Base-by-base conservation (phyloP, 169 alveolate genomes). In the Plasmodium inui region DNA sequence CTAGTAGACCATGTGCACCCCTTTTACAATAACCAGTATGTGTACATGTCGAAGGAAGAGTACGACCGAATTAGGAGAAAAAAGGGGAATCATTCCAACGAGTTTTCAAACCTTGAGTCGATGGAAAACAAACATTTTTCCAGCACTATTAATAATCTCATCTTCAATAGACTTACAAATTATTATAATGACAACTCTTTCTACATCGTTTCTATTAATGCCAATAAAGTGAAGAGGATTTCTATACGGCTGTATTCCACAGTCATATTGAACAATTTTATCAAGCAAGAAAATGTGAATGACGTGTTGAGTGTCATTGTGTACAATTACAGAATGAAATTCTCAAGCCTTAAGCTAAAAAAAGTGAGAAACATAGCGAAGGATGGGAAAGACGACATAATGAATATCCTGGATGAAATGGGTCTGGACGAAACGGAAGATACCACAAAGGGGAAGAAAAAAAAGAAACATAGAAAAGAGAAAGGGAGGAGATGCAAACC, bases 201-300 rank as follows among this genome's bases (percentile, higher is more conserved):
- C 82, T 89, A 89, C 32, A 80, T 89, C 9, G 71, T 89, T 28
- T 89, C 90, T 39, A 61, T 89, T 67, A 79, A 89, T 57, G 90
- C 70, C 19, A 61, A 44, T 19, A 89, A 78, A 8, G 57, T 89
- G 6, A 89, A 89, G 28, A 78, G 94, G 22, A 61, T 89, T n/a
- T 89, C 94, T n/a, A 22, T 73, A n/a, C 81, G 32, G 34, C 46
- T 89, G 6, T 89, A 37, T 41, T 37, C 61, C 14, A 89, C 89
- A 12, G 67, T 89, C 19, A 57, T 89, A 67, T 19, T 84, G 71
- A 89, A 89, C 82, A 89, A 89, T 67, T 19, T 78, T 17, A 9
- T 37, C 44, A 70, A 44, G 53, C 19, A 79, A 17, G 32, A 79
- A 28, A 53, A 79, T 37, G 22, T 67, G 30, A 79, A 89, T 57